Base-by-base conservation (phyloP, 2,329 filamentous ascomycete species). In the Aspergillus novoparasiticus region DNA sequence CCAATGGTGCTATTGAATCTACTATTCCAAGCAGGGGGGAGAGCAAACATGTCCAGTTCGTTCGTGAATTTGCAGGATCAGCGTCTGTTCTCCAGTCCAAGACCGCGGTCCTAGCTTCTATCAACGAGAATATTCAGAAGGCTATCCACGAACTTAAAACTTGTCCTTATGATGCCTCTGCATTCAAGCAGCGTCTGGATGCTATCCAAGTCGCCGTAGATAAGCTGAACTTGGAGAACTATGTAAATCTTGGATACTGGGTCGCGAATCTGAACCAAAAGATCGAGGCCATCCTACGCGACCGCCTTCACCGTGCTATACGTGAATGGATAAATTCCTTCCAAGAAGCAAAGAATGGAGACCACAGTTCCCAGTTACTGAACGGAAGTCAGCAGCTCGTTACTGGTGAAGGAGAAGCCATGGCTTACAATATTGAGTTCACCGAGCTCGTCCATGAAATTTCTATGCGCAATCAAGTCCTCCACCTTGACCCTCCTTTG, bases 381-480 rank as follows among this genome's bases (percentile, higher is more conserved):
- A 67, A 64, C 19, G 70, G 64, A 16, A 61, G 65, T n/a, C 65
- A 71, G 10, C 62, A 72, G 55, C 63, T 64, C 36, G 60, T 61
- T 32, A 63, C 66, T 21, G 69, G 69, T 41, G 76, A 79, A 30
- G 32, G 65, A 0, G 77, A 80, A 56, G 63, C 67, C 2, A 66
- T 68, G 28, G 67, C 68, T 8, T 78, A 79, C 65, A 73, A 69
- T 23, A 78, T 82, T 36, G 72, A 79, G 53, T 82, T 83, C 65
- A 75, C 79, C 6, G 73, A 74, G 36, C 85, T 96, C 28, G 85
- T 95, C 19, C 92, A 97, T 70, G 95, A 99, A 76, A 90, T 99
- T 60, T 95, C 93, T 6, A 99, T 99, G 93, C 91, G 92, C 36
- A 98, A 98, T 72, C 95, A 99, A 77, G 91, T 97, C 68, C 97